Percentiles rank a stretch among this genome's conserved stretches.
phyloP scores from a whole-genome alignment of 495 filamentous ascomycete genomes.

The Podospora appendiculata region DNA sequence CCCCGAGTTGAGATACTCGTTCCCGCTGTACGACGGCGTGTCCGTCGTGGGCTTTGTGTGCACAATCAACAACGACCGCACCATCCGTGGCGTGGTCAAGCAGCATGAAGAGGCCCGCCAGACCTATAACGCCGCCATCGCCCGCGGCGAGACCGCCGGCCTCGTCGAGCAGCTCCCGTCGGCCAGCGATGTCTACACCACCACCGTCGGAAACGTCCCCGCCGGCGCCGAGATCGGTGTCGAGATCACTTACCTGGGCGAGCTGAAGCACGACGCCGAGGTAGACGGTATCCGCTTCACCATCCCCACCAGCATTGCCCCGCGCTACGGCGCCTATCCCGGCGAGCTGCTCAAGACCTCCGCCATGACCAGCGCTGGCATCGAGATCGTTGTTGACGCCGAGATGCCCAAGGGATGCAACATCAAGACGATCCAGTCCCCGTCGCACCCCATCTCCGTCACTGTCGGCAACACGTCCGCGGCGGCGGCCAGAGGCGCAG shows the following conservation, averaged over 20 bases:
- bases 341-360: conserved; percentile 8
- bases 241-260: conserved; percentile 55
- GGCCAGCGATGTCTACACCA: conserved; percentile 56
- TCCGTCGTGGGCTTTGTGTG: conserved; percentile 57
- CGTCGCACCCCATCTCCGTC: conserved; percentile 60
- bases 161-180: conserved; percentile 51
- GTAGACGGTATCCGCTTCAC: conserved; percentile 57
- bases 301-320: conserved; percentile 54
- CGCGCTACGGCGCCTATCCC: conserved; percentile 51
- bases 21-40: conserved; percentile 61
- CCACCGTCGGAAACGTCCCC: conserved; percentile 56
- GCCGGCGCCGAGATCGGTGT: conserved; percentile 44
- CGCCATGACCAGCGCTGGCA: conserved; percentile 26
- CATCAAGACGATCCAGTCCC: conserved; percentile 54
- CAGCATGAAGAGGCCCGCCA: conserved; percentile 48
- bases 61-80: conserved; percentile 37
- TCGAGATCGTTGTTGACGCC: conserved; percentile 53
- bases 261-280: conserved; percentile 59
- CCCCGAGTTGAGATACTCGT: conserved; percentile 50
- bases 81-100: conserved; percentile 53
- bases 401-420: conserved; percentile 45
- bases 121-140: conserved; percentile 46
- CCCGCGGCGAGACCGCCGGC: conserved; percentile 50
- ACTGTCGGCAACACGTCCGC: conserved; percentile 50
- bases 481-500: conserved; percentile 23